Base-by-base conservation (phyloP, 2,329 filamentous ascomycete genomes). In the Xylariomycetidae sp. region DNA sequence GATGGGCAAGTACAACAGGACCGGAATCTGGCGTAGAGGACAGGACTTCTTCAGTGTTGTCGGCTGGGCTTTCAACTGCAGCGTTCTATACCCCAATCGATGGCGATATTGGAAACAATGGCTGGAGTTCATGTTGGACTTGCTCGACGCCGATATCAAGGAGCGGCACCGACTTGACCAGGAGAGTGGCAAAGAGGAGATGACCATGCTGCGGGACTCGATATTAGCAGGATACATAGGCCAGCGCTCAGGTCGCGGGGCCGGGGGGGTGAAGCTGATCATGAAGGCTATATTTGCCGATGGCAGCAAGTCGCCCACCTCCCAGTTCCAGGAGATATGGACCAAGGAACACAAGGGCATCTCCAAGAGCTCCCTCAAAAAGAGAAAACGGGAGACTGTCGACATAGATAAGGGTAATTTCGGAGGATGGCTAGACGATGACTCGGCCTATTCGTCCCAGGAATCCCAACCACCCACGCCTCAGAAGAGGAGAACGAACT, bases 31-130 rank as follows among this genome's bases (percentile, higher is more conserved):
- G 77, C 66, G 64, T 12, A 74, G 77, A n/a, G 85, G 83, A 1
- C 80, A 85, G 40, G 87, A 94, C 53, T 94, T 97, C 50, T 98
- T 92, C 88, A 75, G 80, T 26, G 76, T 86, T 0, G 73, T 92
- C 0, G 92, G 90, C 4, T 97, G 92, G 92, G 84, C 86, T 0
- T 88, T 97, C 57, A 92, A 90, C 54, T 97, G 90, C 63, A 89
- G 87, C 32, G 72, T 84, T 2, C 58, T 74, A 19, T 70, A 90
- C 46, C 79, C 79, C 2, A 70, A 74, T 25, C 74, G 90, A 14
- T 97, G 92, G 90, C 72, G 70, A 31, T 74, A 80, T 51, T 97
- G 89, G 88, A 79, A 73, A 47, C 61, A 77, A 6, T 95, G 88
- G 85, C 66, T 97, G 11, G 74, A 81, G 20, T 80, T 84, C 41